These are phyloP conservation scores for Hygrophorus pudorinus DNA, from an alignment of 768 basidiomycete genomes.

Conservation along the genomic window DNA sequence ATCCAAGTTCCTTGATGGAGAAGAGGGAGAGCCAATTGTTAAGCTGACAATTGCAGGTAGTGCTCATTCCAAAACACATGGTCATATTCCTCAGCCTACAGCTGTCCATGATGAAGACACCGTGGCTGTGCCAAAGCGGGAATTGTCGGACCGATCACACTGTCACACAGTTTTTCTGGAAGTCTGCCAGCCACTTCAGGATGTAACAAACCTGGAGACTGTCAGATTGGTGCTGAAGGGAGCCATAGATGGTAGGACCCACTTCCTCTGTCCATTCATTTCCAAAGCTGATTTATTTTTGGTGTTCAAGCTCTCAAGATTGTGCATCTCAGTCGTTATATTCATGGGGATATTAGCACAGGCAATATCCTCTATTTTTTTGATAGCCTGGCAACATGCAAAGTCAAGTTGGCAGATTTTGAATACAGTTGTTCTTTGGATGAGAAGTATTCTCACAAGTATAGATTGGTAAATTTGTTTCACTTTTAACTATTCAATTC, in stretches of 20 bases:
- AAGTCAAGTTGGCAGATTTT: constrained; percentile 8
- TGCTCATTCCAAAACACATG: no score
- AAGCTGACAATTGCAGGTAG: no score
- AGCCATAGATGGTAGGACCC: constrained; percentile 3
- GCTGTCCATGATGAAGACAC: no score
- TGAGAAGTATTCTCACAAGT: background rate
- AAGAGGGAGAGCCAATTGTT: no score
- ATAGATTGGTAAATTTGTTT: constrained; percentile 4
- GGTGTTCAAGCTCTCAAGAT: constrained; percentile 4
- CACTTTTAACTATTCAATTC: background rate
- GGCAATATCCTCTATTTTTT: constrained; percentile 8
- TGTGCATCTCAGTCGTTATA: constrained; percentile 3
- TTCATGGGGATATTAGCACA: constrained; percentile 12
- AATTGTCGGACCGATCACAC: background rate
- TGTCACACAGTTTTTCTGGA: background rate
- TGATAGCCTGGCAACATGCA: no score
- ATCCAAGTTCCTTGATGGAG: no score
- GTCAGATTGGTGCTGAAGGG: background rate
- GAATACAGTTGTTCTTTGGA: constrained; percentile 5
- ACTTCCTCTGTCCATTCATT: background rate
- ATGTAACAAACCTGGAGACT: background rate
- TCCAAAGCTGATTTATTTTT: background rate
- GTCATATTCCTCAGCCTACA: no score
- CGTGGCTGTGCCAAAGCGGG: no score
- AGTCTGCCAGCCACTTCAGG: background rate